These are phyloP conservation scores for Salix suchowensis DNA, from an alignment of 345 rosid species.

Conservation along the genomic window DNA sequence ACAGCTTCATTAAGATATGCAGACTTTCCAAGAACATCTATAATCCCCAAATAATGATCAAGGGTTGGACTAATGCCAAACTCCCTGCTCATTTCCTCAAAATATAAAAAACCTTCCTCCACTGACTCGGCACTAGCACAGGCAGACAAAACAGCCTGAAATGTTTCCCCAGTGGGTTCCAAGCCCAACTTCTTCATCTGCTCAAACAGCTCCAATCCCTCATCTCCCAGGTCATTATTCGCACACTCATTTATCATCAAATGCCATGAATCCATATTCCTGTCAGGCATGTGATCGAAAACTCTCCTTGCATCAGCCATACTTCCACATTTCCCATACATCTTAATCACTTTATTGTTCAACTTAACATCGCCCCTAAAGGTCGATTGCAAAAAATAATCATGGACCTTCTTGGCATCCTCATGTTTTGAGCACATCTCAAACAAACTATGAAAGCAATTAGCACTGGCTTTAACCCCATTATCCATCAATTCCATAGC, in stretches of 20 bases:
- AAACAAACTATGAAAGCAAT: conserved; percentile 47
- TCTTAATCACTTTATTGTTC: conserved; percentile 53
- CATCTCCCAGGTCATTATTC: conserved; percentile 61
- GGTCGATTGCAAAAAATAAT: conserved; percentile 54
- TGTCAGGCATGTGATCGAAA: conserved; percentile 66
- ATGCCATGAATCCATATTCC: conserved; percentile 71
- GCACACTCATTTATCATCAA: conserved; percentile 59
- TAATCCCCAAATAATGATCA: conserved; percentile 53
- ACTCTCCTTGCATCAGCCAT: conserved; percentile 67
- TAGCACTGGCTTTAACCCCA: conserved; percentile 51
- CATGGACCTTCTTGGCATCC: conserved; percentile 70
- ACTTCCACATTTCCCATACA: conserved; percentile 55
- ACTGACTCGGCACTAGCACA: conserved; percentile 63
- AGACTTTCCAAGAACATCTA: conserved; percentile 64
- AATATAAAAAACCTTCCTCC: conserved; percentile 68
- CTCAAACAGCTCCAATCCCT: conserved; percentile 67
- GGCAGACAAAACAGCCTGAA: conserved; percentile 49
- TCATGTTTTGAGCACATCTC: conserved; percentile 49
- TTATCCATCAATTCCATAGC: conserved; percentile 60
- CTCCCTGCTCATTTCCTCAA: conserved; percentile 53
- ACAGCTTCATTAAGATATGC: conserved; percentile 62
- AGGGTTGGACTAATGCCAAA: conserved; percentile 40
- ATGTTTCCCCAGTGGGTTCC: conserved; percentile 53
- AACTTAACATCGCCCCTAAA: conserved; percentile 50
- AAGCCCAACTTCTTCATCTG: conserved; percentile 49